phyloP scores from a whole-genome alignment of 345 rosid species.

The Euphorbia lathyris region DNA sequence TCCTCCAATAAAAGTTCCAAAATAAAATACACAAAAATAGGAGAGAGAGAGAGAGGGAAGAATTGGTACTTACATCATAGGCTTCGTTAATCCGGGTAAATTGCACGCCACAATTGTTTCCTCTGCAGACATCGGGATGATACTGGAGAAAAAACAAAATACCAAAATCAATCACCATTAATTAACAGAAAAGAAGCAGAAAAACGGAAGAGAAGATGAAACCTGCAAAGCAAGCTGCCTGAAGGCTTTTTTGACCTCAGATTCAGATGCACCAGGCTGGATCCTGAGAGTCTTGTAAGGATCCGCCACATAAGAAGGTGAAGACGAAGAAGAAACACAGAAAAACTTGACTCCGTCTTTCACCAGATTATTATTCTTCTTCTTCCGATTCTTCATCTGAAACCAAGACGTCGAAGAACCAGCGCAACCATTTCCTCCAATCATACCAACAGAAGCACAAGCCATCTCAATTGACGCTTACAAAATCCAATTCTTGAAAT shows the following conservation, averaged over 20 bases:
- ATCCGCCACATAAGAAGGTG: constrained; percentile 51
- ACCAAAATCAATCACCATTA: constrained; percentile 4
- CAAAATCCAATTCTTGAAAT: neutral
- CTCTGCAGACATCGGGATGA: constrained; percentile 98
- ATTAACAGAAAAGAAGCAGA: neutral
- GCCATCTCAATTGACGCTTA: constrained; percentile 8
- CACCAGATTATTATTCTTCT: constrained; percentile 30
- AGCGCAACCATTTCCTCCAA: constrained; percentile 45
- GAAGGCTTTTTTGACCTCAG: constrained; percentile 87
- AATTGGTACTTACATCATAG: constrained; percentile 58
- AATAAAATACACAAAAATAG: neutral
- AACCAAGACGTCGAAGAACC: constrained; percentile 46
- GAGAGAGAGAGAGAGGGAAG: neutral
- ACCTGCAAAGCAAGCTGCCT: constrained; percentile 84
- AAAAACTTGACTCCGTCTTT: constrained; percentile 29
- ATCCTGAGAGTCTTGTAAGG: constrained; percentile 68
- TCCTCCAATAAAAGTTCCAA: no score
- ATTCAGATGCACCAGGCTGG: constrained; percentile 73
- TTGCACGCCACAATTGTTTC: constrained; percentile 67
- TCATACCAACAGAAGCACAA: constrained; percentile 27
- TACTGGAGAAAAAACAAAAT: constrained; percentile 41
- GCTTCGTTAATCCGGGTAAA: constrained; percentile 85
- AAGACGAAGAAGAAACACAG: constrained; percentile 25
- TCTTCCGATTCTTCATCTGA: constrained; percentile 31
- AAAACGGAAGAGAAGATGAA: neutral